Conservation (phyloP, 2,329 filamentous ascomycete genomes). For the Thelonectria rubi region DNA sequence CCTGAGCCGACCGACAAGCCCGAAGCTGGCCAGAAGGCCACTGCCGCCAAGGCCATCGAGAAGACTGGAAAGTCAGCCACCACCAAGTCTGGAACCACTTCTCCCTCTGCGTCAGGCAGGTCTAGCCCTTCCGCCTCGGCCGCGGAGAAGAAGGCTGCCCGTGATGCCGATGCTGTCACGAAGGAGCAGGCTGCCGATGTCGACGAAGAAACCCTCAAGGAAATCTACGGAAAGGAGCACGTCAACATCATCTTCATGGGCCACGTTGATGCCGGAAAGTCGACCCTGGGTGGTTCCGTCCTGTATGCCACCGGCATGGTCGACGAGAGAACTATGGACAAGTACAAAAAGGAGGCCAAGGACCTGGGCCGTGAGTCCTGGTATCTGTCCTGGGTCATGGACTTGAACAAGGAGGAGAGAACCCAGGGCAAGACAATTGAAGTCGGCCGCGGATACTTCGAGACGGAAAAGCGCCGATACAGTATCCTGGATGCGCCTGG, state of each 20-base stretch:
- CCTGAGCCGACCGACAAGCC: conserved; percentile 59
- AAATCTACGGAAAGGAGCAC: conserved; percentile 94
- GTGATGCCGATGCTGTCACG: conserved; percentile 83
- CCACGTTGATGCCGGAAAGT: conserved; percentile 98
- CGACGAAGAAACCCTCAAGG: conserved; percentile 78
- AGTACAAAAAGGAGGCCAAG: conserved; percentile 97
- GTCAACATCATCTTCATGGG: conserved; percentile 98
- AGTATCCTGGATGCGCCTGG: conserved; percentile 96
- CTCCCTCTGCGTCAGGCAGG: conserved; percentile 81
- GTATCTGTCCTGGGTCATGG: conserved; percentile 98
- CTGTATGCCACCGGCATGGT: conserved; percentile 97
- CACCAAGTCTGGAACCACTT: conserved; percentile 73
- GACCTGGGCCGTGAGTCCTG: conserved; percentile 96
- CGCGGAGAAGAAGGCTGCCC: conserved; percentile 62
- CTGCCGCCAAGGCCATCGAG: conserved; percentile 88
- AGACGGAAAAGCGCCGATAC: conserved; percentile 95
- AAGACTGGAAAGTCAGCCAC: conserved; percentile 68
- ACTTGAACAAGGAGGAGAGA: conserved; percentile 96
- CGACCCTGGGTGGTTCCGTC: conserved; percentile 92
- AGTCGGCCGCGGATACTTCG: conserved; percentile 94
- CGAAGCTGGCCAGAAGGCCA: conserved; percentile 83
- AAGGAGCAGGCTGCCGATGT: conserved; percentile 83
- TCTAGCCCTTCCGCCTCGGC: conserved; percentile 79
- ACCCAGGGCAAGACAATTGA: conserved; percentile 98
- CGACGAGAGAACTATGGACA: conserved; percentile 98